Evolutionary conservation across 495 filamentous ascomycete genomes (phyloP).

Genomic region (Penicillium psychrofluorescens): DNA sequence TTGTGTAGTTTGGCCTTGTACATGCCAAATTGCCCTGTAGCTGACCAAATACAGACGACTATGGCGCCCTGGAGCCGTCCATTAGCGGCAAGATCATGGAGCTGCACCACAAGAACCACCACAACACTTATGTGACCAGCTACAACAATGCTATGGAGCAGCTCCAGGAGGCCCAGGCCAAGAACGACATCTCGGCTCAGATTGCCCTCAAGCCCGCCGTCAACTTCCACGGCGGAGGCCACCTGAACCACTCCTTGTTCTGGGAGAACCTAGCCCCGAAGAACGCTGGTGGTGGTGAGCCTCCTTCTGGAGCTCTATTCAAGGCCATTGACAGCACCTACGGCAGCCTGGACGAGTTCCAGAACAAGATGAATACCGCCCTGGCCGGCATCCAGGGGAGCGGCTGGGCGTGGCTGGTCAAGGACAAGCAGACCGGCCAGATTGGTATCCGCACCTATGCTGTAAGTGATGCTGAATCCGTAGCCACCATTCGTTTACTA

Average conservation of each 20-base stretch:
- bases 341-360: conserved; percentile 64
- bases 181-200: conserved; percentile 52
- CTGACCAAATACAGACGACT: conserved; percentile 54
- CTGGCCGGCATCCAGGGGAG: conserved; percentile 87
- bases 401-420: conserved; percentile 92
- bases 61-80: conserved; percentile 84
- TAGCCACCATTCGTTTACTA: conserved; percentile 1
- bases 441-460: conserved; percentile 73
- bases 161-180: conserved; percentile 46
- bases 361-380: conserved; percentile 69
- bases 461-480: conserved; percentile 24
- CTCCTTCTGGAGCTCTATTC: conserved; percentile 53
- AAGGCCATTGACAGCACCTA: conserved; percentile 72
- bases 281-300: conserved; percentile 65
- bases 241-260: conserved; percentile 89
- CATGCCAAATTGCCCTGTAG: too few species aligned
- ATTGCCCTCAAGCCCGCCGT: conserved; percentile 79
- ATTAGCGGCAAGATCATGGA: conserved; percentile 99
- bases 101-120: conserved; percentile 66
- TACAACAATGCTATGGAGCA: conserved; percentile 56
- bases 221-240: conserved; percentile 95
- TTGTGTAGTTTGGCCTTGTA: background rate
- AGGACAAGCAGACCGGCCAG: conserved; percentile 69
- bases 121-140: conserved; percentile 63
- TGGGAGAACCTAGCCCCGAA: conserved; percentile 88